phyloP scores from a whole-genome alignment of 1,284 basidiomycete species.

The Ganoderma boninense region DNA sequence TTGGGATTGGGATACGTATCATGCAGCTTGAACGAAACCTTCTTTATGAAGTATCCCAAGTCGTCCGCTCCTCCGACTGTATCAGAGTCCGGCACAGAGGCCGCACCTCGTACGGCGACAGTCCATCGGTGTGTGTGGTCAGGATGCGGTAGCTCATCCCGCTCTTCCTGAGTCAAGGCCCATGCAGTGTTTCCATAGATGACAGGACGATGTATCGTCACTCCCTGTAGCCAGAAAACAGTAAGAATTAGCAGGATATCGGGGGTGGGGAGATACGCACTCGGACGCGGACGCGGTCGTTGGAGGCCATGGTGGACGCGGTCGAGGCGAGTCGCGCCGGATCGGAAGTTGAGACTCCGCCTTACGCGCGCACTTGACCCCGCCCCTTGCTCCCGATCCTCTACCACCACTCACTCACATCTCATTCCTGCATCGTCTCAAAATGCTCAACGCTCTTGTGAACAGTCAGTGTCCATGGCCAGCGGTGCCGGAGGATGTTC shows the following conservation, averaged over 20 bases:
- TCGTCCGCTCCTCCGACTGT: conserved; percentile 91
- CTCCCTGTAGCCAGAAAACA: conserved; percentile 63
- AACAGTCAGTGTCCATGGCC: conserved; percentile 44
- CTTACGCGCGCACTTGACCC: conserved; percentile 29
- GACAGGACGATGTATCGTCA: conserved; percentile 90
- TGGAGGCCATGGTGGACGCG: conserved; percentile 46
- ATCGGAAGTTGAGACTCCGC: conserved; percentile 39
- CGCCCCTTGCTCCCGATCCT: conserved; percentile 27
- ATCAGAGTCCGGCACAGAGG: conserved; percentile 68
- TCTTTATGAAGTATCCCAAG: conserved; percentile 88
- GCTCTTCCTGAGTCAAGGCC: conserved; percentile 82
- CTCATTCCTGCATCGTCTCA: conserved; percentile 24
- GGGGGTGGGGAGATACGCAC: conserved; percentile 52
- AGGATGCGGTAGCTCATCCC: conserved; percentile 58
- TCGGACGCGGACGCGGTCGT: conserved; percentile 77
- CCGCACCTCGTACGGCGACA: conserved; percentile 88
- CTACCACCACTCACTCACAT: conserved; percentile 28
- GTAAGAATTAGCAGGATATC: conserved; percentile 14
- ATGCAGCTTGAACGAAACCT: conserved; percentile 97
- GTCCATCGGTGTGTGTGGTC: conserved; percentile 99
- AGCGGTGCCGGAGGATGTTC: neutral
- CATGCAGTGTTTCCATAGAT: conserved; percentile 97
- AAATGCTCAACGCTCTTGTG: conserved; percentile 68
- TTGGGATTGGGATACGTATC: conserved; percentile 95
- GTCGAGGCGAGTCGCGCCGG: conserved; percentile 40